These are phyloP conservation scores for Cercospora zeina DNA, from an alignment of 2,329 filamentous ascomycete genomes.

Conservation along the genomic window DNA sequence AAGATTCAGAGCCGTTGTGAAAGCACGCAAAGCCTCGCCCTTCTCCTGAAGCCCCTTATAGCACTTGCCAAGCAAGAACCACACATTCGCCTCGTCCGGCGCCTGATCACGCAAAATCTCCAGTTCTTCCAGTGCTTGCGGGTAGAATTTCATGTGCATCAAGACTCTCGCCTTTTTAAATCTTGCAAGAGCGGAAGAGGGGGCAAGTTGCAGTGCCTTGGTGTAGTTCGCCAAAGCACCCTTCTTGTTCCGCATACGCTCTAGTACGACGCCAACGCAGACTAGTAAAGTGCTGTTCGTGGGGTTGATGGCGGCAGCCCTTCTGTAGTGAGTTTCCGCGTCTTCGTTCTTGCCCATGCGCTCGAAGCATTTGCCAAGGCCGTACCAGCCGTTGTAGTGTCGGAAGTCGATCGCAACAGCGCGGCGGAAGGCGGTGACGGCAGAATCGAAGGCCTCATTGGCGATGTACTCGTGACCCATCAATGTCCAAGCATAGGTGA, in stretches of 20 bases:
- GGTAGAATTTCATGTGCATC: slow-evolving; percentile 69
- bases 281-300: slow-evolving; percentile 90
- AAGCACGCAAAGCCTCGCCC: slow-evolving; percentile 82
- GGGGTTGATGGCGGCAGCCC: slow-evolving; percentile 85
- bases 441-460: slow-evolving; percentile 97
- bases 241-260: slow-evolving; percentile 80
- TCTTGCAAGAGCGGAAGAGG: slow-evolving; percentile 75
- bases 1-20: slow-evolving; percentile 90
- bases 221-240: slow-evolving; percentile 79
- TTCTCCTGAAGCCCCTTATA: slow-evolving; percentile 61
- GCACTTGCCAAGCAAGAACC: slow-evolving; percentile 84
- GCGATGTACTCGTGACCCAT: slow-evolving; percentile 94
- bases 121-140: slow-evolving; percentile 76
- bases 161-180: slow-evolving; percentile 91
- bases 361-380: slow-evolving; percentile 68
- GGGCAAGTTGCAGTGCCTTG: slow-evolving; percentile 78
- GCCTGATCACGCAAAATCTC: slow-evolving; percentile 86
- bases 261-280: slow-evolving; percentile 82
- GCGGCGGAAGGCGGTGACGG: slow-evolving; percentile 79
- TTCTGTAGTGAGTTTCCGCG: slow-evolving; percentile 86
- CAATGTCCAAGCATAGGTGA: slow-evolving; percentile 92
- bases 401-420: slow-evolving; percentile 82
- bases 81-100: slow-evolving; percentile 92
- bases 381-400: slow-evolving; percentile 99
- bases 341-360: slow-evolving; percentile 61